These are phyloP conservation scores for Anisogramma anomala DNA, from an alignment of 2,329 filamentous ascomycete species.

Conservation along the genomic window DNA sequence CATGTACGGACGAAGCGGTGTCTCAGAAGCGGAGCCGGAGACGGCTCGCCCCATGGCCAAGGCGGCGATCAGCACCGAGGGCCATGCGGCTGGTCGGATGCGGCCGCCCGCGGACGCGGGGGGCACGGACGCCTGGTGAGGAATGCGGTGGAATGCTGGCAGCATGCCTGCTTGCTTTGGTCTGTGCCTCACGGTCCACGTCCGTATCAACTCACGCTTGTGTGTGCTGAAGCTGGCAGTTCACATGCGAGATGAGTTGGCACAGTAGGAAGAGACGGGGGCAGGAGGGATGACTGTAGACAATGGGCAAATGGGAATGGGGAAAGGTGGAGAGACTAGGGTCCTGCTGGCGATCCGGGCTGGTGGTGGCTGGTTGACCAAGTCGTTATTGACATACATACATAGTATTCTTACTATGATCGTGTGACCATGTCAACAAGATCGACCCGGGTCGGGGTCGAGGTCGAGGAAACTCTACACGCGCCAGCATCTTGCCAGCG, in stretches of 20 bases:
- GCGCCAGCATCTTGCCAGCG: too few relatives aligned
- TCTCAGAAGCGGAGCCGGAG: constrained; percentile 19
- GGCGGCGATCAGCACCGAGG: constrained; percentile 3
- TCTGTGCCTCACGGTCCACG: neutral
- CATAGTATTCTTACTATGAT: too few relatives aligned
- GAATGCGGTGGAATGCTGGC: constrained; percentile 1
- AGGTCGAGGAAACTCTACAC: too few relatives aligned
- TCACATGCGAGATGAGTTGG: constrained; percentile 7
- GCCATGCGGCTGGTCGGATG: neutral
- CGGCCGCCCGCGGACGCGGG: neutral
- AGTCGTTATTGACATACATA: too few relatives aligned
- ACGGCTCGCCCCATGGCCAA: constrained; percentile 8
- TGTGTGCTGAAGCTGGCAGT: neutral
- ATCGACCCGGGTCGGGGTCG: too few relatives aligned
- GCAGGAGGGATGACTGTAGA: neutral
- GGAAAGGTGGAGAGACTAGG: neutral
- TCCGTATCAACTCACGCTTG: constrained; percentile 4
- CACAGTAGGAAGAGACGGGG: neutral
- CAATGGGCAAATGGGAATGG: neutral
- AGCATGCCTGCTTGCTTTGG: neutral
- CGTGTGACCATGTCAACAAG: too few relatives aligned
- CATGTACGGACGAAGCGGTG: constrained; percentile 57
- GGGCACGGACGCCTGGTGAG: neutral
- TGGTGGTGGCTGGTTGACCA: neutral
- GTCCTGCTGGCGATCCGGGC: constrained; percentile 1